A percentile compares a stretch with the other conserved stretches of the same genome.
These are phyloP conservation scores for Lodderomyces elongisporus DNA, from an alignment of 1,139 yeast genomes.

Conservation along the genomic window DNA sequence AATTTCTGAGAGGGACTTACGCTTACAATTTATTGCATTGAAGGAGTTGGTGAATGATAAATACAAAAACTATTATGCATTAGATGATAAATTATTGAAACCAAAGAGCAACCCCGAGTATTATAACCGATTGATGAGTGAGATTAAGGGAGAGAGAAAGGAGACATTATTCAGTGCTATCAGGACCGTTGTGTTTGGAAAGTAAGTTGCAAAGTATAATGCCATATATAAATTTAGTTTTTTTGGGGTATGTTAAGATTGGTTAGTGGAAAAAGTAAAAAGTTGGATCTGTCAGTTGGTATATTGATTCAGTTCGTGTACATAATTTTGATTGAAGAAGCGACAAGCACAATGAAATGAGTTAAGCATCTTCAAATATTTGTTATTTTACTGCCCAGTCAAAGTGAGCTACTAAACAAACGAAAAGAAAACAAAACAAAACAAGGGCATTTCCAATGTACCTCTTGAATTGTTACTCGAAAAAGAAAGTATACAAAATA, in stretches of 20 bases:
- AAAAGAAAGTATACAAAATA: too few relatives aligned
- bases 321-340: too few relatives aligned
- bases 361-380: too few relatives aligned
- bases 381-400: too few relatives aligned
- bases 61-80: slow-evolving; percentile 57
- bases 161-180: slow-evolving; percentile 62
- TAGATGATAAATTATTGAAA: slow-evolving; percentile 59
- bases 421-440: too few relatives aligned
- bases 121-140: slow-evolving; percentile 64
- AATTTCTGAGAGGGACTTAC: slow-evolving; percentile 42
- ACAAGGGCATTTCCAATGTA: too few relatives aligned
- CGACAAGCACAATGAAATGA: too few relatives aligned
- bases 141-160: slow-evolving; percentile 67
- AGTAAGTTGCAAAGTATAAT: slow-evolving; percentile 33
- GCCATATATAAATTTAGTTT: not conserved
- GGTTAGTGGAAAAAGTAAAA: not conserved
- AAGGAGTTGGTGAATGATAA: slow-evolving; percentile 57
- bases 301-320: too few relatives aligned
- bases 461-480: too few relatives aligned
- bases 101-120: slow-evolving; percentile 86
- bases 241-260: not conserved
- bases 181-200: slow-evolving; percentile 67
- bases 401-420: too few relatives aligned
- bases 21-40: slow-evolving; percentile 56
- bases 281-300: not conserved